Evolutionary conservation across 805 yeast genomes (phyloP).

Genomic region (Isabelozyma rhagii): DNA sequence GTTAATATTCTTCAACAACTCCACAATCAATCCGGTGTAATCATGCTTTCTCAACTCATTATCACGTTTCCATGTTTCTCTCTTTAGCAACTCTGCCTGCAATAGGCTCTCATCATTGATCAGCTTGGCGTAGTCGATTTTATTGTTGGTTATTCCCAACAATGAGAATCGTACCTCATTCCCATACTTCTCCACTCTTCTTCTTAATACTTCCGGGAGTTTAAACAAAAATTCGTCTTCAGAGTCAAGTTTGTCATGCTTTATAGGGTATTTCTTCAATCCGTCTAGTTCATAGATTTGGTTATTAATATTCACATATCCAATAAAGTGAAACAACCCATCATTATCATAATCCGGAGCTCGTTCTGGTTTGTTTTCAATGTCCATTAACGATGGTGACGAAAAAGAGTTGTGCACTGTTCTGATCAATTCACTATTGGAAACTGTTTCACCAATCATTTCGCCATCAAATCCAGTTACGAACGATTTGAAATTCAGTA

Average conservation of each 20-base stretch:
- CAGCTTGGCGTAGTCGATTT: slow-evolving; percentile 33
- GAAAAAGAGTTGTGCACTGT: slow-evolving; percentile 60
- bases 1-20: slow-evolving; percentile 42
- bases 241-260: slow-evolving; percentile 39
- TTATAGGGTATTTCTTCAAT: slow-evolving; percentile 51
- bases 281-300: slow-evolving; percentile 63
- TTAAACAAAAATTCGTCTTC: slow-evolving; percentile 41
- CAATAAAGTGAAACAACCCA: slow-evolving; percentile 59
- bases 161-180: slow-evolving; percentile 56
- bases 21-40: slow-evolving; percentile 48
- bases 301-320: slow-evolving; percentile 46
- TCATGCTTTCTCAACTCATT: slow-evolving; percentile 54
- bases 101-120: slow-evolving; percentile 39
- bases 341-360: slow-evolving; percentile 31
- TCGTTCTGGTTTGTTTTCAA: slow-evolving; percentile 31
- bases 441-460: slow-evolving; percentile 58
- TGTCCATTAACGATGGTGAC: slow-evolving; percentile 49
- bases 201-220: slow-evolving; percentile 42
- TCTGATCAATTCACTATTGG: slow-evolving; percentile 56
- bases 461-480: slow-evolving; percentile 52
- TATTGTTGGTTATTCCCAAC: slow-evolving; percentile 51
- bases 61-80: slow-evolving; percentile 53
- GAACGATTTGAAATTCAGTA: slow-evolving; percentile 47
- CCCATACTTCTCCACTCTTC: slow-evolving; percentile 46
- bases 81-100: slow-evolving; percentile 41